These are phyloP conservation scores for Cladosporium sp. DNA, from an alignment of 2,329 filamentous ascomycete species.

Conservation along the genomic window DNA sequence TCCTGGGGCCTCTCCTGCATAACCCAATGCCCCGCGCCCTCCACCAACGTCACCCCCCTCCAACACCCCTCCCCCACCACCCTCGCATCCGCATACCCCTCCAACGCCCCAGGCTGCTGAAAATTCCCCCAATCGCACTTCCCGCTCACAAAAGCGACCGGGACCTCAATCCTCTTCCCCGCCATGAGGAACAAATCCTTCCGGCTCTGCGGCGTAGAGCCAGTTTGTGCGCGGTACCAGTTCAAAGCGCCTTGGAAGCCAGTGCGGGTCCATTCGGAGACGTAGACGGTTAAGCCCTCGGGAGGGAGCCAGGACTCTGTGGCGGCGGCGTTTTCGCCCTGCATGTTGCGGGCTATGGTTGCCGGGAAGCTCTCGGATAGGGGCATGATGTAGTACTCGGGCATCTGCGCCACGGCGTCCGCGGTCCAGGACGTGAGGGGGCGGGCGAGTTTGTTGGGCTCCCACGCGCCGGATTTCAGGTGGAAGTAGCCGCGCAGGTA, in stretches of 20 bases:
- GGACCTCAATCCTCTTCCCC: slow-evolving; percentile 58
- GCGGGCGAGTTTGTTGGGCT: slow-evolving; percentile 45
- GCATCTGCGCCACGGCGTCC: slow-evolving; percentile 55
- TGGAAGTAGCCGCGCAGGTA: slow-evolving; percentile 66
- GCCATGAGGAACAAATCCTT: slow-evolving; percentile 57
- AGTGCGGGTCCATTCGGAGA: slow-evolving; percentile 56
- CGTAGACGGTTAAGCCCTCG: slow-evolving; percentile 58
- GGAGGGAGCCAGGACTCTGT: slow-evolving; percentile 54
- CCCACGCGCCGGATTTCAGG: slow-evolving; percentile 62
- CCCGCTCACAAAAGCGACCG: slow-evolving; percentile 59
- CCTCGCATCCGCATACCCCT: slow-evolving; percentile 46
- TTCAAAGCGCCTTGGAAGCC: slow-evolving; percentile 64
- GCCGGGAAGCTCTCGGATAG: slow-evolving; percentile 53
- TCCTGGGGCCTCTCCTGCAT: slow-evolving; percentile 61
- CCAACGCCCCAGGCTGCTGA: slow-evolving; percentile 61
- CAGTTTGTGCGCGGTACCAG: slow-evolving; percentile 61
- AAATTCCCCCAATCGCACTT: slow-evolving; percentile 64
- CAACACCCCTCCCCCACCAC: slow-evolving; percentile 46
- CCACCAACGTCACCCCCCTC: slow-evolving; percentile 49
- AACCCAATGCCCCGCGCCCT: slow-evolving; percentile 65
- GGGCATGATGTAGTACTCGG: slow-evolving; percentile 66
- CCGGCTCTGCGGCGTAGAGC: slow-evolving; percentile 36
- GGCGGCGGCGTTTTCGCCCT: slow-evolving; percentile 43
- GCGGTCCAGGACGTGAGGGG: slow-evolving; percentile 55
- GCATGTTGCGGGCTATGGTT: slow-evolving; percentile 52